phyloP scores from a whole-genome alignment of 2,329 filamentous ascomycete species.

The Hymenoscyphus repandus region DNA sequence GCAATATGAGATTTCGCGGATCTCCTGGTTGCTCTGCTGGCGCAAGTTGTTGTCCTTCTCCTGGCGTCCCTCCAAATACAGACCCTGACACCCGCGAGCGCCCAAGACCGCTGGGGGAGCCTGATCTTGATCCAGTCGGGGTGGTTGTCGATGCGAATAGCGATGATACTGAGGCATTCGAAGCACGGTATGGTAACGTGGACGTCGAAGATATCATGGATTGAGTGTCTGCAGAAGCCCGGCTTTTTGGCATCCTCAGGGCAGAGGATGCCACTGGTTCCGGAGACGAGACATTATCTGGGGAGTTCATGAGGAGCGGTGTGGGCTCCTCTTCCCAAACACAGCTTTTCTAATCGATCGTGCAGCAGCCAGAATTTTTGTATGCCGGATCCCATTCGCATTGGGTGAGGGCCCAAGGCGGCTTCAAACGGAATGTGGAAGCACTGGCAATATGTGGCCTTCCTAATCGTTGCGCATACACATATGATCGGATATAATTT shows the following conservation, averaged over 20 bases:
- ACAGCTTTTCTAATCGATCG: constrained; percentile 7
- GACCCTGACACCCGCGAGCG: constrained; percentile 55
- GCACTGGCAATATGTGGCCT: constrained; percentile 5
- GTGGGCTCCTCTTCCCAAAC: constrained; percentile 7
- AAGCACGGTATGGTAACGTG: constrained; percentile 47
- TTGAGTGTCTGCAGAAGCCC: constrained; percentile 45
- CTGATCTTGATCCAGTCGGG: constrained; percentile 62
- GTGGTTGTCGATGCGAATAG: constrained; percentile 61
- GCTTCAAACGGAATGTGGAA: constrained; percentile 13
- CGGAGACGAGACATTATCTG: constrained; percentile 56
- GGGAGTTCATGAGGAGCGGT: constrained; percentile 58
- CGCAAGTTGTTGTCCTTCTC: constrained; percentile 29
- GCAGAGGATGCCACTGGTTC: constrained; percentile 38
- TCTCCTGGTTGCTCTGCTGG: constrained; percentile 34
- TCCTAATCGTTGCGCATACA: not conserved
- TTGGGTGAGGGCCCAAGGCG: constrained; percentile 2
- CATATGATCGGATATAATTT: too few relatives aligned
- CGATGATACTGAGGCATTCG: constrained; percentile 55
- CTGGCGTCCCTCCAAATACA: constrained; percentile 42
- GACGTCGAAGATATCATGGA: constrained; percentile 44
- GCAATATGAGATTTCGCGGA: constrained; percentile 64
- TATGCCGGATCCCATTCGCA: constrained; percentile 39
- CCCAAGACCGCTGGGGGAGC: constrained; percentile 59
- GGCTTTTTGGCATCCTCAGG: constrained; percentile 55
- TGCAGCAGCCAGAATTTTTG: constrained; percentile 33